Evolutionary conservation across 2,329 filamentous ascomycete genomes (phyloP), one percentile per base, ranked within the genome.

Genomic region (Cladosporium phlei): DNA sequence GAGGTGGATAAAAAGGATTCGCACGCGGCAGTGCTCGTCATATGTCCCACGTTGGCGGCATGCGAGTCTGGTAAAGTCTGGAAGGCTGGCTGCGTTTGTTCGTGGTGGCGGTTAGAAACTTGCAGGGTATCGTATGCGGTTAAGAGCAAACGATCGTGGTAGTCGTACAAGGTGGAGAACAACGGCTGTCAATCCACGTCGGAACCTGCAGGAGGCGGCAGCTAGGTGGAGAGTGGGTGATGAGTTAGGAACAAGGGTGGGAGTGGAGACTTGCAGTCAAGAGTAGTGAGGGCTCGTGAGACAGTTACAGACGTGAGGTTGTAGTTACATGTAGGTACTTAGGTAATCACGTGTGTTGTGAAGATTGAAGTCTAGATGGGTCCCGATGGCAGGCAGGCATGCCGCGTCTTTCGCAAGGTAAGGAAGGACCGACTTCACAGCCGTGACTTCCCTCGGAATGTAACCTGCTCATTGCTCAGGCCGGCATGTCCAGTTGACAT

Each of bases 141-240:
- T 28, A 19, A 19, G 8, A 37, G 42, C 42, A 45, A 45, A 45
- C 42, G 32, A 45, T 22, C 14, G 32, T 11, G 24, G 24, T 35
- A 20, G 42, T 45, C 3, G 42, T 45, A 37, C 42, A 22, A 37
- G 28, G 35, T 47, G 45, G 45, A 47, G 45, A 28, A 19, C 20
- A 47, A 47, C 37, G 45, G 45, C 45, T 47, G 45, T 47, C 45
- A 47, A 40, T 47, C 45, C 40, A 40, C 37, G 45, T 40, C 22
- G 38, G 22, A 20, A 14, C 27, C 45, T 47, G 45, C 45, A 40
- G 32, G 42, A 37, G 42, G 42, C 32, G 32, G 17, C 20, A 24
- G 27, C 14, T 24, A 11, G 20, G 24, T 45, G 32, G 17, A 32
- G 17, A 35, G 16, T 29, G 22, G 24, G 42, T n/a, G n/a, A n/a